Conservation (phyloP, 805 yeast genomes). For the Spathaspora arborariae region DNA sequence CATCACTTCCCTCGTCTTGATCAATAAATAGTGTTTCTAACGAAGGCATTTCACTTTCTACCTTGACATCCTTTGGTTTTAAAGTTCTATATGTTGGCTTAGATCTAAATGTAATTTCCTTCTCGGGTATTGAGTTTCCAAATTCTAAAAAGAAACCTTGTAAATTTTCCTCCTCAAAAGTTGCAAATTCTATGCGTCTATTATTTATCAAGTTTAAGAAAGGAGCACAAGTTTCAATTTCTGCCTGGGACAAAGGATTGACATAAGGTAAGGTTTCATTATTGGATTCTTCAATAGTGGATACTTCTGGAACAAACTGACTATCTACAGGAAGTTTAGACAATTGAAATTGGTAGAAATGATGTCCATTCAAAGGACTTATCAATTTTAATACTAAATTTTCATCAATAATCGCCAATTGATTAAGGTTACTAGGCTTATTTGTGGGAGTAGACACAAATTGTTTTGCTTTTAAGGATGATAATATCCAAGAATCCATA, state of each 20-base stretch:
- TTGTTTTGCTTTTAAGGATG: slow-evolving; percentile 29
- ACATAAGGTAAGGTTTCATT: not conserved
- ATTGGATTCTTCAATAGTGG: not conserved
- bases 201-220: slow-evolving; percentile 28
- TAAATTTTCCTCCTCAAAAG: slow-evolving; percentile 6
- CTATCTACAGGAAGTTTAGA: slow-evolving; percentile 26
- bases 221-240: slow-evolving; percentile 52
- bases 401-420: slow-evolving; percentile 31
- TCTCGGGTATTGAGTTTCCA: slow-evolving; percentile 21
- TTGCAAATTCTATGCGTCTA: slow-evolving; percentile 26
- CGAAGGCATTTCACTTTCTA: not conserved
- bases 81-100: slow-evolving; percentile 1
- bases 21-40: slow-evolving; percentile 6
- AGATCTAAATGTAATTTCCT: slow-evolving; percentile 6
- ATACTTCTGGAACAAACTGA: not conserved
- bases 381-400: slow-evolving; percentile 28
- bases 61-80: not conserved
- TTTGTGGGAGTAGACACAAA: slow-evolving; percentile 23
- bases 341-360: slow-evolving; percentile 37
- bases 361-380: slow-evolving; percentile 36
- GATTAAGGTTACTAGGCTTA: slow-evolving; percentile 17
- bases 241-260: slow-evolving; percentile 46
- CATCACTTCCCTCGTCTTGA: slow-evolving; percentile 6
- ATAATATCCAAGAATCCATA: slow-evolving; percentile 45
- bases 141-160: slow-evolving; percentile 20